Conservation (phyloP, 2,329 filamentous ascomycete species). For the Fusarium sp. region DNA sequence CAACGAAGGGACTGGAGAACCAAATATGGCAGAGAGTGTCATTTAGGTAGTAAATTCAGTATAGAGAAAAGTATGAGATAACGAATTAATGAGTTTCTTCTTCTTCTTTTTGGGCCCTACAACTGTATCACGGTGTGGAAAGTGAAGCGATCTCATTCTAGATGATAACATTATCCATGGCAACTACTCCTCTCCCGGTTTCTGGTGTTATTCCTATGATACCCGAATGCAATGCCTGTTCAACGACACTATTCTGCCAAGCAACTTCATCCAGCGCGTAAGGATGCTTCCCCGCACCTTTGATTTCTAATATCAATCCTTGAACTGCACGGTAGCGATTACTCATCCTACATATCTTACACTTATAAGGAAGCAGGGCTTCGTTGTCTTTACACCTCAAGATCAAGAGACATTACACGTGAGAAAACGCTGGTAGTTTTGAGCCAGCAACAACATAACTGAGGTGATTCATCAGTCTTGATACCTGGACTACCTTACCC, state of each 20-base stretch:
- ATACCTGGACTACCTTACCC: slow-evolving; percentile 20
- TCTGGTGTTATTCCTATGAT: neutral
- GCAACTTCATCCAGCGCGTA: neutral
- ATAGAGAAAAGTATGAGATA: slow-evolving; percentile 18
- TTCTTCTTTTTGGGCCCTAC: slow-evolving; percentile 4
- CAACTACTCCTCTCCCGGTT: neutral
- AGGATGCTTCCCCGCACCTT: neutral
- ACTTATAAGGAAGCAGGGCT: neutral
- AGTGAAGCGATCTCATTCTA: neutral
- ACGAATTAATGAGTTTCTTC: slow-evolving; percentile 10
- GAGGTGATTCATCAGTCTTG: slow-evolving; percentile 11
- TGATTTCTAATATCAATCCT: neutral
- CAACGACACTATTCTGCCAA: neutral
- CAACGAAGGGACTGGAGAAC: slow-evolving; percentile 45
- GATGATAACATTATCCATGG: neutral
- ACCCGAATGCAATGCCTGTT: no score
- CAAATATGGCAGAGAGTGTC: slow-evolving; percentile 45
- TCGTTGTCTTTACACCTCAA: neutral
- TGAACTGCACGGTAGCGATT: neutral
- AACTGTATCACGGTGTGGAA: neutral
- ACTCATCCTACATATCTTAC: neutral
- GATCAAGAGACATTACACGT: neutral
- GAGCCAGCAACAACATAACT: slow-evolving; percentile 4
- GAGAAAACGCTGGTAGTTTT: neutral
- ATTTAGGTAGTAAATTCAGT: slow-evolving; percentile 40